phyloP scores from a whole-genome alignment of 2,329 filamentous ascomycete genomes.

The Blastomyces parvus region DNA sequence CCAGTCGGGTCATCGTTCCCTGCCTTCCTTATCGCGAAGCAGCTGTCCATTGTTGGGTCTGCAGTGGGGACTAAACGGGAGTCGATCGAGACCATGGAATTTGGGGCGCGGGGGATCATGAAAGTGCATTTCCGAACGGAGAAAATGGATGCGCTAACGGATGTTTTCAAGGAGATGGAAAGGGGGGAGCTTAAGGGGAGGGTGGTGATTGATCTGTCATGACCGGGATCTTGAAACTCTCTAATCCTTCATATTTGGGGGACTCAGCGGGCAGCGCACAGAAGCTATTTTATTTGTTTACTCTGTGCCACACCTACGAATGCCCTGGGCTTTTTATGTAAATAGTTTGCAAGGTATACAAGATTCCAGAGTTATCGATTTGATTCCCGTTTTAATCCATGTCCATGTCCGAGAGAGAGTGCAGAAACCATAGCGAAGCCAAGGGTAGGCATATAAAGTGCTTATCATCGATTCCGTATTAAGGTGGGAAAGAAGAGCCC shows the following conservation, averaged over 20 bases:
- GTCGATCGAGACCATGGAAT: conserved; percentile 41
- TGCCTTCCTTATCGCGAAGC: conserved; percentile 31
- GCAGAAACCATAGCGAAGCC: too few relatives aligned
- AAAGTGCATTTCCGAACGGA: conserved; percentile 38
- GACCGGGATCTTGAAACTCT: background rate
- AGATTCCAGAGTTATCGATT: background rate
- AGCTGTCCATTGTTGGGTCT: conserved; percentile 42
- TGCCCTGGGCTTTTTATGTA: background rate
- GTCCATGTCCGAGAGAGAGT: background rate
- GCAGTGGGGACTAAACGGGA: conserved; percentile 45
- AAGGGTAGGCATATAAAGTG: too few relatives aligned
- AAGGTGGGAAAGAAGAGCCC: too few relatives aligned
- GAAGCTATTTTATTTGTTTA: background rate
- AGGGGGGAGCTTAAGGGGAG: conserved; percentile 38
- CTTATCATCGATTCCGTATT: too few relatives aligned
- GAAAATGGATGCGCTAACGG: conserved; percentile 40
- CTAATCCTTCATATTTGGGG: background rate
- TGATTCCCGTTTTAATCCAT: background rate
- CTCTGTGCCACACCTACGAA: background rate
- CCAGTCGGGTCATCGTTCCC: conserved; percentile 41
- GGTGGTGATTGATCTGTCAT: conserved; percentile 39
- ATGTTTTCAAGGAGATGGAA: conserved; percentile 39
- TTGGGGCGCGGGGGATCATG: conserved; percentile 41
- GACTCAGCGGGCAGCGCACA: background rate
- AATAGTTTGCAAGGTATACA: background rate